Conservation (phyloP, 495 filamentous ascomycete species). For the Pyrenula aspistea region DNA sequence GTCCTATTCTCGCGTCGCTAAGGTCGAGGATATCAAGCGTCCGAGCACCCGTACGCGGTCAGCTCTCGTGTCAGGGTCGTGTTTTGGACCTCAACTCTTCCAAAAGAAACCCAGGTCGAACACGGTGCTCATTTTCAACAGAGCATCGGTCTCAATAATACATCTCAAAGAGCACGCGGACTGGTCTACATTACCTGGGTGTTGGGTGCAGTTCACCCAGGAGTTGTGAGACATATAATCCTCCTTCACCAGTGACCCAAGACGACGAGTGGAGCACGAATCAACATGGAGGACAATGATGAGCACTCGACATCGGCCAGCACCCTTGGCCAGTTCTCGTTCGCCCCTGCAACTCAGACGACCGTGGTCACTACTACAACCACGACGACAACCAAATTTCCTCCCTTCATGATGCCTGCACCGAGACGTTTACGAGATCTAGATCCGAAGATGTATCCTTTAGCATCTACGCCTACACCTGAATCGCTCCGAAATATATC, state of each 20-base stretch:
- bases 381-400: constrained; percentile 80
- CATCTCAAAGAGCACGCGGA: too few species aligned
- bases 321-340: constrained; percentile 53
- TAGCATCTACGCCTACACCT: constrained; percentile 73
- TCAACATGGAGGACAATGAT: constrained; percentile 9
- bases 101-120: not conserved
- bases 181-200: too few species aligned
- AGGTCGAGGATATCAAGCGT: not conserved
- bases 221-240: too few species aligned
- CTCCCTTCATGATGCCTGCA: constrained; percentile 66
- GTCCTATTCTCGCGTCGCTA: too few species aligned
- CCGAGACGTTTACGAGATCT: constrained; percentile 61
- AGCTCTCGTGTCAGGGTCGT: not conserved
- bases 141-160: too few species aligned
- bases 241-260: too few species aligned
- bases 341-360: constrained; percentile 59
- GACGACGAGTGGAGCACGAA: constrained; percentile 22
- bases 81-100: not conserved
- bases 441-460: constrained; percentile 80
- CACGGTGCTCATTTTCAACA: not conserved
- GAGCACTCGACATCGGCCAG: constrained; percentile 12
- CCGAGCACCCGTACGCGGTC: not conserved
- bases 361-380: constrained; percentile 88
- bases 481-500: constrained; percentile 57
- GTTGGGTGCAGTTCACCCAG: too few species aligned